Percentiles rank a stretch among this genome's conserved stretches.
Evolutionary conservation across 2,329 filamentous ascomycete species (phyloP).

Genomic region (Monilinia laxa): DNA sequence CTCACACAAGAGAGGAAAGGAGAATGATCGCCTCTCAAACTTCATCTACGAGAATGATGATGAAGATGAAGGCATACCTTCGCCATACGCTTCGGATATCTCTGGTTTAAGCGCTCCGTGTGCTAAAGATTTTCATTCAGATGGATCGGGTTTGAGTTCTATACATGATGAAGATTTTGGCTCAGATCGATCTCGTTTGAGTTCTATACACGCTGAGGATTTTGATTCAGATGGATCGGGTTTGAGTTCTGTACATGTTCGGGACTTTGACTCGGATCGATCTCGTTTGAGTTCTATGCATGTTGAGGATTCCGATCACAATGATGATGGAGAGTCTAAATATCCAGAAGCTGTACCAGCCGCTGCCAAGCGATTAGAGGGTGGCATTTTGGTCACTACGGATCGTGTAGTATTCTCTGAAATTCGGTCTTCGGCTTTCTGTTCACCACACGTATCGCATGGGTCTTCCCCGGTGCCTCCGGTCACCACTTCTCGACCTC

Average conservation of each 20-base stretch:
- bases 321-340: neutral
- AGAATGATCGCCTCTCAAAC: neutral
- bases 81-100: neutral
- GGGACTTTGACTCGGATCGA: neutral
- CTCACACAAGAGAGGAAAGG: neutral
- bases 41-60: neutral
- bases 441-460: neutral
- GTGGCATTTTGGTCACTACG: neutral
- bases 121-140: too few species aligned
- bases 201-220: too few species aligned
- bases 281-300: neutral
- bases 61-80: conserved; percentile 19
- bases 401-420: neutral
- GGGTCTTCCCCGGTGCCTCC: neutral
- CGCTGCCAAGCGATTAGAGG: neutral
- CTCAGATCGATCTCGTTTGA: neutral
- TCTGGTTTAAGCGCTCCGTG: neutral
- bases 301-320: neutral
- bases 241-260: too few species aligned
- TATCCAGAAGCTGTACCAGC: conserved; percentile 9
- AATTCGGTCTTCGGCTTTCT: neutral
- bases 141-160: neutral
- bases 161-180: too few species aligned
- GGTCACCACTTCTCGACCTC: neutral
- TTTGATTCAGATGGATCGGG: neutral